Base-by-base conservation (phyloP, 805 yeast species). In the Yarrowia sp. region DNA sequence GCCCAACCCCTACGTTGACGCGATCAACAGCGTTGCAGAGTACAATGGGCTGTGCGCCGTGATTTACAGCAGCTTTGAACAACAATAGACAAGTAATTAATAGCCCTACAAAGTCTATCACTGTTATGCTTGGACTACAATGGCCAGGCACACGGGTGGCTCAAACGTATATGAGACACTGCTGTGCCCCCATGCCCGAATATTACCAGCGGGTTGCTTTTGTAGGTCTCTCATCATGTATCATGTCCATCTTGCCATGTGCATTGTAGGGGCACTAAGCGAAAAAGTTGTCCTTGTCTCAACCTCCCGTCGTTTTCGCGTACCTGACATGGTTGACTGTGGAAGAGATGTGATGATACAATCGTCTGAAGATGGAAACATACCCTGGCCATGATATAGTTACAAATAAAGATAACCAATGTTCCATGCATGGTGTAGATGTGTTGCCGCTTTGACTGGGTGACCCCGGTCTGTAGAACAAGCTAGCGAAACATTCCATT, bases 1-100 rank as follows among this genome's bases (percentile, higher is more conserved):
- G 26, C 71, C 75, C 15, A 80, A 81, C 70, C 83, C 79, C 67
- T 82, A 81, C 70, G 72, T 84, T 11, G 76, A 78, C 26, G 78
- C 79, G 1, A 77, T 86, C 81, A 82, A 83, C 72, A 78, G 77
- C 69, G 76, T 82, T 36, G 87, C 85, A 35, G 91, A 87, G 71
- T 82, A 92, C 66, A 94, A 90, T 72, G 97, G 91, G 70, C 82
- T 92, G 72, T 89, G 97, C 79, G 97, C 97, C 8, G 84, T 91
- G 72, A 91, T 92, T 11, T 92, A 92, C 77, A 88, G 96, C 16
- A 91, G 91, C 74, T 90, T 89, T 56, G 63, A 56, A 56, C 48
- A 56, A 56, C 48, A 42, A 56, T 56, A 56, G 38, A 52, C 58
- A 52, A 52, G 58, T 52, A 52, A 36, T 52, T 36, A 36, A 36